phyloP scores from a whole-genome alignment of 305 asterid genomes.

The Coffea humblotiana region DNA sequence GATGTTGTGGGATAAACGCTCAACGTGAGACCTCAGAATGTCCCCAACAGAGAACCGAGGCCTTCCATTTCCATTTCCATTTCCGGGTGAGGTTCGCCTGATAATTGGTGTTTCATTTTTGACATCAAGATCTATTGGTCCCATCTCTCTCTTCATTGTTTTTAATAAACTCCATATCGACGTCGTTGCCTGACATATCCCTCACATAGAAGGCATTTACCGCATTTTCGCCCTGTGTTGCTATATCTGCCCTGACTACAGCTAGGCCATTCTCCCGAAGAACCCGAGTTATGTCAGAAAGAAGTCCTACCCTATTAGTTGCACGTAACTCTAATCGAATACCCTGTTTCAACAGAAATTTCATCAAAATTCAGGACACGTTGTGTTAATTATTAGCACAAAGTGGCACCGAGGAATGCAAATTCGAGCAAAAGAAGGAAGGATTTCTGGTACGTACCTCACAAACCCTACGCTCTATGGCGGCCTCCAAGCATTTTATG shows the following conservation, averaged over 20 bases:
- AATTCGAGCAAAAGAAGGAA: not conserved
- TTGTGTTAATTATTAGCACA: no score
- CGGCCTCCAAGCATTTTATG: conserved; percentile 71
- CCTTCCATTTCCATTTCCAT: conserved; percentile 23
- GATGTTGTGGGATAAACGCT: conserved; percentile 53
- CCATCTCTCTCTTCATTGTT: conserved; percentile 70
- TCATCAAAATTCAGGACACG: not conserved
- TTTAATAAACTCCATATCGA: conserved; percentile 51
- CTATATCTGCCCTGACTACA: conserved; percentile 70
- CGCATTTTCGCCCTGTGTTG: conserved; percentile 60
- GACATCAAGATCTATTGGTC: conserved; percentile 58
- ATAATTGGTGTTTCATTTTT: conserved; percentile 34
- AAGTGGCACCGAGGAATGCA: not conserved
- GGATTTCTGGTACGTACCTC: conserved; percentile 37
- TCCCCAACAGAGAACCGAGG: conserved; percentile 56
- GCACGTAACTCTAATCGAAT: conserved; percentile 66
- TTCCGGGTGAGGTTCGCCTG: conserved; percentile 29
- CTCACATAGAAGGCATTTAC: conserved; percentile 73
- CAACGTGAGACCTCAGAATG: conserved; percentile 53
- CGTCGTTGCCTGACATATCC: conserved; percentile 63
- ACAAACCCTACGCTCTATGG: conserved; percentile 72
- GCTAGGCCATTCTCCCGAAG: conserved; percentile 74
- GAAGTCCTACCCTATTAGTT: conserved; percentile 63
- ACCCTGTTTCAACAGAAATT: conserved; percentile 40
- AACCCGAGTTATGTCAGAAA: conserved; percentile 74